Percentiles rank a stretch among this genome's conserved stretches.
Conservation (phyloP, 2,329 filamentous ascomycete genomes). For the Fusarium nanum region DNA sequence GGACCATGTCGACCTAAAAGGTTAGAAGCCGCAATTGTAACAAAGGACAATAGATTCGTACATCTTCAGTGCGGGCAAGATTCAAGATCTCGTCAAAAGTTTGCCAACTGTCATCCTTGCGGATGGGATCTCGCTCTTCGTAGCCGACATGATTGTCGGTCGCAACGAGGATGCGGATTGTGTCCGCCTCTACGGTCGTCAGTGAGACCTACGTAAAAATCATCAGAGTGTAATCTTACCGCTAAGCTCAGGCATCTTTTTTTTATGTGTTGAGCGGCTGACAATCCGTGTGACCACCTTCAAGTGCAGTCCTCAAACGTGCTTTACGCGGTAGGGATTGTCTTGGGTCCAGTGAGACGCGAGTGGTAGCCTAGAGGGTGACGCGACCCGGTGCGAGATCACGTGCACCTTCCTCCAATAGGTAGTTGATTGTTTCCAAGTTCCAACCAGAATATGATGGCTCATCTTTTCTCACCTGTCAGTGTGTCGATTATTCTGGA, state of each 20-base stretch:
- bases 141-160: constrained; percentile 99
- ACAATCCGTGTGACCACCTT: constrained; percentile 3
- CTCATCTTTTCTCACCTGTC: constrained; percentile 29
- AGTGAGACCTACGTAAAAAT: not conserved
- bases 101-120: constrained; percentile 97
- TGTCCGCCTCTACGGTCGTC: constrained; percentile 71
- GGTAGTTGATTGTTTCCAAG: not conserved
- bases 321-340: constrained; percentile 38
- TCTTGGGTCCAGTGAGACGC: constrained; percentile 22
- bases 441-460: constrained; percentile 11
- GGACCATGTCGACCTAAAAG: constrained; percentile 87
- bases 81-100: constrained; percentile 96
- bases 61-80: constrained; percentile 85
- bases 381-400: constrained; percentile 48
- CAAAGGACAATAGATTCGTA: constrained; percentile 42
- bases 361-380: constrained; percentile 25
- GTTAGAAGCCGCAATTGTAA: not conserved
- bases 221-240: constrained; percentile 31
- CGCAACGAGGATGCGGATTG: constrained; percentile 91
- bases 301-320: constrained; percentile 1
- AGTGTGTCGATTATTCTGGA: constrained; percentile 25
- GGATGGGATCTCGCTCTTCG: constrained; percentile 90
- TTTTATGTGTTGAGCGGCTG: not conserved
- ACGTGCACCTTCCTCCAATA: constrained; percentile 39
- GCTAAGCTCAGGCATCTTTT: constrained; percentile 48